Conservation (phyloP, 306 rosid genomes). For the Glycine soja region DNA sequence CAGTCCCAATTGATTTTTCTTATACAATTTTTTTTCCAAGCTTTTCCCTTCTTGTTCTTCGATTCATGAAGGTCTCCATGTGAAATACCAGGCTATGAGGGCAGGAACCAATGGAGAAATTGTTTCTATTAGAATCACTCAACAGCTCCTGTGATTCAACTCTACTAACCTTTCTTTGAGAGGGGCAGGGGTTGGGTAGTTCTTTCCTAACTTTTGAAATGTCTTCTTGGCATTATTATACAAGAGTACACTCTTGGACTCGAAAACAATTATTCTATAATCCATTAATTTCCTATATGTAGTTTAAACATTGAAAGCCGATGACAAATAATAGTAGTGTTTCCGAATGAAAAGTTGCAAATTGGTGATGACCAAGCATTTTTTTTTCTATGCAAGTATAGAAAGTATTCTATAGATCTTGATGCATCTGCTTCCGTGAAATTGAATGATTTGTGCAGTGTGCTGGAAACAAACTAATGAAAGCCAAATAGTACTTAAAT, state of each 20-base stretch:
- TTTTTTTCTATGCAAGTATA: slow-evolving; percentile 4
- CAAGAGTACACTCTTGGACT: slow-evolving; percentile 13
- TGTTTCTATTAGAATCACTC: slow-evolving; percentile 88
- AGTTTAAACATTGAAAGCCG: slow-evolving; percentile 28
- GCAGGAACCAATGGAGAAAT: slow-evolving; percentile 84
- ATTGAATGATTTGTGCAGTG: slow-evolving; percentile 34
- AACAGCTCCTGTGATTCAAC: slow-evolving; percentile 80
- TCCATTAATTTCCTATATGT: slow-evolving; percentile 40
- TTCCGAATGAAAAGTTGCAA: slow-evolving; percentile 30
- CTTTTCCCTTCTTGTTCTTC: background rate
- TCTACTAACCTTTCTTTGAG: slow-evolving; percentile 11
- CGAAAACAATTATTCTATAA: slow-evolving; percentile 10
- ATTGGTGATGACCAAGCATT: slow-evolving; percentile 38
- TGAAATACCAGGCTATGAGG: slow-evolving; percentile 90
- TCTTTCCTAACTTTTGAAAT: slow-evolving; percentile 33
- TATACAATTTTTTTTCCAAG: slow-evolving; percentile 36
- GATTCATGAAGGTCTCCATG: slow-evolving; percentile 73
- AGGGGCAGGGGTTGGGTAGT: slow-evolving; percentile 22
- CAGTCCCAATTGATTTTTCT: slow-evolving; percentile 17
- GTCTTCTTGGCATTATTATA: slow-evolving; percentile 44
- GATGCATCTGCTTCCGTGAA: slow-evolving; percentile 6
- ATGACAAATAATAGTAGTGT: background rate
- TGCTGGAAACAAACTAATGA: slow-evolving; percentile 29
- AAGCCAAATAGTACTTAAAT: background rate
- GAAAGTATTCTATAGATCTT: slow-evolving; percentile 25